These are phyloP conservation scores for Prunus armeniaca DNA, from an alignment of 306 rosid genomes.

Conservation along the genomic window DNA sequence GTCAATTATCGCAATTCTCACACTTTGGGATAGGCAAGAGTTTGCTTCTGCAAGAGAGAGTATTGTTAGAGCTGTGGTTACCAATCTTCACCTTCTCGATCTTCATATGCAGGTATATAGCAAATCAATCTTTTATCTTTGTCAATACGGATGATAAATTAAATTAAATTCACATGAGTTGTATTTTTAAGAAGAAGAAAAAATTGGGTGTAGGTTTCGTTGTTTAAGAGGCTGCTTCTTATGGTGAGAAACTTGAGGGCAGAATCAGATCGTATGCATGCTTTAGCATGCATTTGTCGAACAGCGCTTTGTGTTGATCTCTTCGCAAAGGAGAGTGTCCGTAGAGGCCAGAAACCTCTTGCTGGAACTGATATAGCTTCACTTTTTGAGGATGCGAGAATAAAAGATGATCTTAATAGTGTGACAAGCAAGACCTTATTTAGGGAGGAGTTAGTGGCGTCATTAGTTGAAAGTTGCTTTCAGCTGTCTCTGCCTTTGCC, in stretches of 20 bases:
- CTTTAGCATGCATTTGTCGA: slow-evolving; percentile 95
- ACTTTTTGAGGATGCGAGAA: slow-evolving; percentile 89
- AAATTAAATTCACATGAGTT: neutral
- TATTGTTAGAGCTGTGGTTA: slow-evolving; percentile 95
- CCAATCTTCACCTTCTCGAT: slow-evolving; percentile 94
- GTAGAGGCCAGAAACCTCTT: slow-evolving; percentile 99
- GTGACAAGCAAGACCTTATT: slow-evolving; percentile 82
- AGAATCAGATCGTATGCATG: slow-evolving; percentile 98
- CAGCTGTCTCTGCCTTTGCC: slow-evolving; percentile 98
- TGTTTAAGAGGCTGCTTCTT: slow-evolving; percentile 89
- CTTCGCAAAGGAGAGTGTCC: slow-evolving; percentile 96
- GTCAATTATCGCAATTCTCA: slow-evolving; percentile 85
- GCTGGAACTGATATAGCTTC: slow-evolving; percentile 98
- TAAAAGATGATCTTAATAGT: slow-evolving; percentile 85
- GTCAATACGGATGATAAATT: neutral
- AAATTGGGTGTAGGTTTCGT: slow-evolving; percentile 56
- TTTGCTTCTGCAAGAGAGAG: slow-evolving; percentile 93
- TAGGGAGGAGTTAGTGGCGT: slow-evolving; percentile 97
- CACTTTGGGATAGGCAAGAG: slow-evolving; percentile 95
- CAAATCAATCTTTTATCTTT: slow-evolving; percentile 4
- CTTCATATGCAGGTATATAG: slow-evolving; percentile 88
- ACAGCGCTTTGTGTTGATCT: slow-evolving; percentile 98
- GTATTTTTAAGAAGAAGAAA: neutral
- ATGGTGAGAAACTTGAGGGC: slow-evolving; percentile 99
- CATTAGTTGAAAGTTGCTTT: slow-evolving; percentile 97